Percentiles rank a stretch among this genome's conserved stretches.
Evolutionary conservation across 2,329 filamentous ascomycete species (phyloP).

Genomic region (Talaromyces atroroseus): DNA sequence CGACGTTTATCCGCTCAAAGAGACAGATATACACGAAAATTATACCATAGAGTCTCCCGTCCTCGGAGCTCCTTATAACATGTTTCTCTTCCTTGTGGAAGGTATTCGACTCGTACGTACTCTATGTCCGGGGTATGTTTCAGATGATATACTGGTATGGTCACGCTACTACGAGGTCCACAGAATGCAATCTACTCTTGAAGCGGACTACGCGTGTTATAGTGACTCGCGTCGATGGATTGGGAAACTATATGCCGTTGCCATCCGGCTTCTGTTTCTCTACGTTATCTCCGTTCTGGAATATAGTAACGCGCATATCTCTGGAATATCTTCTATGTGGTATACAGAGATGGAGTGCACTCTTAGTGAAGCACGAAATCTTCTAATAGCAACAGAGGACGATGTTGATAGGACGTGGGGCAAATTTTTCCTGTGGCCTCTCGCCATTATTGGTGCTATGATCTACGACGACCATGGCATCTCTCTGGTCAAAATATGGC

Average conservation of each 20-base stretch:
- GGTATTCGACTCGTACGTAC: slow-evolving; percentile 6
- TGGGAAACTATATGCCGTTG: slow-evolving; percentile 9
- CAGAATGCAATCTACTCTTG: slow-evolving; percentile 1
- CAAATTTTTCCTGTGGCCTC: slow-evolving; percentile 12
- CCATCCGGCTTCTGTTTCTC: slow-evolving; percentile 10
- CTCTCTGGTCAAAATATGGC: slow-evolving; percentile 5
- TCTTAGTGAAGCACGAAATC: background rate
- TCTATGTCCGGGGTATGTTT: background rate
- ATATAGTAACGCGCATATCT: background rate
- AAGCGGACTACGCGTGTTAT: background rate
- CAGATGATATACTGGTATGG: slow-evolving; percentile 4
- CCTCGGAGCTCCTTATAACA: slow-evolving; percentile 11
- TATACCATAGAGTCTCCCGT: slow-evolving; percentile 4
- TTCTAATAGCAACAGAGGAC: slow-evolving; percentile 5
- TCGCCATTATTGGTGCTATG: slow-evolving; percentile 10
- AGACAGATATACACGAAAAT: background rate
- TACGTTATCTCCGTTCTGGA: background rate
- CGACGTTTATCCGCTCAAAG: background rate
- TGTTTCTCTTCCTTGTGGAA: slow-evolving; percentile 10
- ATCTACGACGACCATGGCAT: slow-evolving; percentile 1
- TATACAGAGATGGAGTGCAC: background rate
- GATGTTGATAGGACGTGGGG: slow-evolving; percentile 10
- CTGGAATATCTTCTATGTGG: background rate
- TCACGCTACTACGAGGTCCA: slow-evolving; percentile 6
- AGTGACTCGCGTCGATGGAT: slow-evolving; percentile 11